phyloP scores from a whole-genome alignment of 768 basidiomycete genomes.

The Erythrobasidium yunnanense region DNA sequence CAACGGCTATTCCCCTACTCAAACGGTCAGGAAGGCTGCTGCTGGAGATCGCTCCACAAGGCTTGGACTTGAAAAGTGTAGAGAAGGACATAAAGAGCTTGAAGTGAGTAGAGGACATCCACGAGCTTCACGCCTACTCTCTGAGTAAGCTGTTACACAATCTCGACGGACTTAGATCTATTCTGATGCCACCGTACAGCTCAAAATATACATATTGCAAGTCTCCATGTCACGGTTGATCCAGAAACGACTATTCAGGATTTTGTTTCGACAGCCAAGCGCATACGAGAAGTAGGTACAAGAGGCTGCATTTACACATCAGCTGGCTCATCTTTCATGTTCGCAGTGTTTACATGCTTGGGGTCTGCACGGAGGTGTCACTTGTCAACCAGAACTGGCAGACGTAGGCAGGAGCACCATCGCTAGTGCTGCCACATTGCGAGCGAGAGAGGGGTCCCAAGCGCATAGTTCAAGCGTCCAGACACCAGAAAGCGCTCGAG shows the following conservation, averaged over 20 bases:
- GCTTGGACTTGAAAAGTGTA: slow-evolving; percentile 23
- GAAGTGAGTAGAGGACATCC: slow-evolving; percentile 17
- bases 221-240: background rate
- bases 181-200: background rate
- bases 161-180: too few species aligned
- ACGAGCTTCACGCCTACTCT: slow-evolving; percentile 11
- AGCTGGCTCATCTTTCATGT: background rate
- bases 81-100: slow-evolving; percentile 18
- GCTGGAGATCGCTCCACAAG: slow-evolving; percentile 6
- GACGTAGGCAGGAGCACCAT: too few species aligned
- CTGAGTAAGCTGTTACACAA: background rate
- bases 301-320: too few species aligned
- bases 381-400: slow-evolving; percentile 8
- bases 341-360: slow-evolving; percentile 14
- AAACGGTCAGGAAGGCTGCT: slow-evolving; percentile 2
- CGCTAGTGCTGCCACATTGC: too few species aligned
- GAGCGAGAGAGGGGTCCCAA: too few species aligned
- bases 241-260: background rate
- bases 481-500: too few species aligned
- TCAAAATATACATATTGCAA: slow-evolving; percentile 7
- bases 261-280: background rate
- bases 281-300: background rate
- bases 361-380: slow-evolving; percentile 19
- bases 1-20: slow-evolving; percentile 24
- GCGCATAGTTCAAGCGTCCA: too few species aligned